Conservation (phyloP, 176 grass and related monocot genomes). For the Avena eriantha region DNA sequence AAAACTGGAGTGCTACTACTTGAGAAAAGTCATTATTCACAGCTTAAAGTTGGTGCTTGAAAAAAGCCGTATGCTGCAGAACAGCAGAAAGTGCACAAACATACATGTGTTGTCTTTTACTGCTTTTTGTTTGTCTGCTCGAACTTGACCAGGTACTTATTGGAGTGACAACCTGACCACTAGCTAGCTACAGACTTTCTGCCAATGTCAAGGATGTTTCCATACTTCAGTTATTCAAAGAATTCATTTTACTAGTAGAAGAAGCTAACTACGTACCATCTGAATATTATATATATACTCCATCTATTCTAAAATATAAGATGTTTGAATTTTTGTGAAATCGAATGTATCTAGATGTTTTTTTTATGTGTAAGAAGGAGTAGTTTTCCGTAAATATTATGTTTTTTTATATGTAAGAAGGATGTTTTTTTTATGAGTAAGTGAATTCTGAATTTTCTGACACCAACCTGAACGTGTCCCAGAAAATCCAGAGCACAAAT, state of each 20-base stretch:
- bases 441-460: too few relatives aligned
- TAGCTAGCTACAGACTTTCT: neutral
- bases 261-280: neutral
- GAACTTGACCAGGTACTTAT: slow-evolving; percentile 3
- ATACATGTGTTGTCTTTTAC: neutral
- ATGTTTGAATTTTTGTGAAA: too few relatives aligned
- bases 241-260: neutral
- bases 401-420: too few relatives aligned
- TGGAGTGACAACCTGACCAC: neutral
- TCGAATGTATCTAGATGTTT: too few relatives aligned
- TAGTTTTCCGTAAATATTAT: too few relatives aligned
- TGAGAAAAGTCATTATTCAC: neutral
- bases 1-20: neutral
- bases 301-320: too few relatives aligned
- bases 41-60: neutral
- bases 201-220: slow-evolving; percentile 24
- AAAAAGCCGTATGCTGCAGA: neutral
- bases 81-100: neutral
- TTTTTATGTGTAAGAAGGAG: too few relatives aligned
- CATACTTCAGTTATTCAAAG: neutral
- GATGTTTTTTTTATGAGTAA: too few relatives aligned
- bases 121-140: neutral
- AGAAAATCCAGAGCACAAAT: slow-evolving; percentile 45
- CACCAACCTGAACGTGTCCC: neutral
- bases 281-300: neutral